Percentiles rank a stretch among this genome's conserved stretches.
Conservation (phyloP, 2,329 filamentous ascomycete species). For the Trichophyton verrucosum region DNA sequence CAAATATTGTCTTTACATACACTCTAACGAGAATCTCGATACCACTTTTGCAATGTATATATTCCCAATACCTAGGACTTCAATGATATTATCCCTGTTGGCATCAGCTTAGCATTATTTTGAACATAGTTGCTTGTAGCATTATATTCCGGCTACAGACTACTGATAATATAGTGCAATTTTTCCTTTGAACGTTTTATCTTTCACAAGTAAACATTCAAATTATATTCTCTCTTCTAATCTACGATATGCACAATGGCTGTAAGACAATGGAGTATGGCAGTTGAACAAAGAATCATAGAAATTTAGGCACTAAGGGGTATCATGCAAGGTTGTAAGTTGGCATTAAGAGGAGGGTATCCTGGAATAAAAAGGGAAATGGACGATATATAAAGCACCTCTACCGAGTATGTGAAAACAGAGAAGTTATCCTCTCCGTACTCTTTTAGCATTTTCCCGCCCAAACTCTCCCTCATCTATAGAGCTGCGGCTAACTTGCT, state of each 20-base stretch:
- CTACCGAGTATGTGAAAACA: neutral
- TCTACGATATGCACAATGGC: neutral
- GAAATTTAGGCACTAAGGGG: neutral
- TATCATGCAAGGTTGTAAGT: neutral
- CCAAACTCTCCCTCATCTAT: neutral
- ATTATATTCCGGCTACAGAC: neutral
- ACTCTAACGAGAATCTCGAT: neutral
- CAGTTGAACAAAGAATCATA: neutral
- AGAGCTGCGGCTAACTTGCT: conserved; percentile 16
- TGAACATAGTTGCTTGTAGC: neutral
- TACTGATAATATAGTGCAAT: too few species aligned
- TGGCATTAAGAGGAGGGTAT: neutral
- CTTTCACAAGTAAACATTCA: neutral
- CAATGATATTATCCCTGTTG: neutral
- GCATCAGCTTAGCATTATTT: neutral
- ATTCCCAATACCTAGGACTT: neutral
- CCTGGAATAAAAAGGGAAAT: neutral
- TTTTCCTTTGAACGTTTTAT: too few species aligned
- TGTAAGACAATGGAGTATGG: neutral
- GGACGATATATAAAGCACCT: neutral
- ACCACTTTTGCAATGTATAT: conserved; percentile 3
- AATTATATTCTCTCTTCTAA: neutral
- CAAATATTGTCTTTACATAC: neutral
- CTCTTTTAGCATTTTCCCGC: neutral
- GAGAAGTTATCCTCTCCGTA: neutral